phyloP scores from a whole-genome alignment of 257 asterid species.

The Plantago elongata region DNA sequence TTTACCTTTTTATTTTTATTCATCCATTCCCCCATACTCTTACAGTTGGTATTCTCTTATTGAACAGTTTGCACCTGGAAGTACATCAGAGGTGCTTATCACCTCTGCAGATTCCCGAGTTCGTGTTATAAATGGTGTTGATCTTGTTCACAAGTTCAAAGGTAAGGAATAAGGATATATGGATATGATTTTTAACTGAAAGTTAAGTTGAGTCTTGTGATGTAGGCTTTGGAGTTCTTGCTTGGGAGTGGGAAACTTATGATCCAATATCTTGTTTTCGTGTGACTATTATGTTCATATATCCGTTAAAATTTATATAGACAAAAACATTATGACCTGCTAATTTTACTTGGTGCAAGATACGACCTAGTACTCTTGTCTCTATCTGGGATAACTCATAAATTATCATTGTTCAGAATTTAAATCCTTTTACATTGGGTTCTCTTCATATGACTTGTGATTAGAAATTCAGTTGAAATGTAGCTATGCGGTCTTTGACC shows the following conservation, averaged over 20 bases:
- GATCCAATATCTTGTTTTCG: background rate
- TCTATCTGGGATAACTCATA: too few species aligned
- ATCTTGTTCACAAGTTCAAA: conserved; percentile 92
- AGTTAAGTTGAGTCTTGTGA: conserved; percentile 1
- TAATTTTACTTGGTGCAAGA: too few species aligned
- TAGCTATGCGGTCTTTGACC: too few species aligned
- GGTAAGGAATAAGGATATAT: conserved; percentile 34
- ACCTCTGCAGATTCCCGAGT: conserved; percentile 96
- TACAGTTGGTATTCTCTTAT: conserved; percentile 23
- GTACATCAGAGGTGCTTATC: conserved; percentile 84
- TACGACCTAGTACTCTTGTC: too few species aligned
- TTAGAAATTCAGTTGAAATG: too few species aligned
- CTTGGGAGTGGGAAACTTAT: background rate
- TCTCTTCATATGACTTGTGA: too few species aligned
- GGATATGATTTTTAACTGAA: background rate
- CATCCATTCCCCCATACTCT: conserved; percentile 7
- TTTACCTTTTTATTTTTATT: background rate
- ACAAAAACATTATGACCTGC: too few species aligned
- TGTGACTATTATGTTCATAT: background rate
- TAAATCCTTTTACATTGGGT: too few species aligned
- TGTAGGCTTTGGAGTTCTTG: conserved; percentile 1
- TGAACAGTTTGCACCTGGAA: conserved; percentile 90
- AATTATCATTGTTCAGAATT: too few species aligned
- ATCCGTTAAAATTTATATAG: too few species aligned
- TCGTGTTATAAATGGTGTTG: conserved; percentile 77